Evolutionary conservation across 1,284 basidiomycete species (phyloP), one percentile per base, ranked within the genome.

Genomic region (Sanghuangporus baumii): DNA sequence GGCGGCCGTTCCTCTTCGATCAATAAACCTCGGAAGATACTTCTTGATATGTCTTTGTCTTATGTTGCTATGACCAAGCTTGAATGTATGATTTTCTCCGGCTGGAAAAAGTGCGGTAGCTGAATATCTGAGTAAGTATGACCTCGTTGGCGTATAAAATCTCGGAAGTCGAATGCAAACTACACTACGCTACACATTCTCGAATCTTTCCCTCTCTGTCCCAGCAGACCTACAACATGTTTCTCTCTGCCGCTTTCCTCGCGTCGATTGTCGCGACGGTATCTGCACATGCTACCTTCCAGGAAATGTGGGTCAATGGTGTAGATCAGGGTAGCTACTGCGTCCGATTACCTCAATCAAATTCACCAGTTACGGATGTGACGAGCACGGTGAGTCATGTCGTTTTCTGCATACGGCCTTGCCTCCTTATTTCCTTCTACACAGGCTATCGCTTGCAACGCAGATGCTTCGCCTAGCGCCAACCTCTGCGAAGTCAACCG

Each of bases 381-480:
- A 73, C 72, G 11, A 75, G 67, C 56, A 63, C 64, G 40, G 78
- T 79, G 67, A 46, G 75, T 71, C 31, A 2, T 54, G 47, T 48
- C 62, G 20, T 8, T 46, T 46, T 46, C 48, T 26, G 20, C 43
- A 37, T 41, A 37, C 40, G 46, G 47, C 11, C 12, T 40, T 61
- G 34, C 7, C 23, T 1, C 18, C 41, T 31, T n/a, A 18, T 57
- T 31, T 9, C 48, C 8, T 36, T 23, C 59, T 41, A 43, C 14
- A n/a, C 65, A 81, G 79, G 78, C 81, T 62, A 69, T 83, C 56
- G 78, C 80, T 38, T 82, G 81, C 72, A 82, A 82, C 66, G 78
- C 69, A 46, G 72, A 68, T 55, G 67, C 75, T 0, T 64, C 69
- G 1, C 58, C 74, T 1, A 78, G 74, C 63, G 26, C 70, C 11